A percentile compares a stretch with the other conserved stretches of the same genome.
These are phyloP conservation scores for Ceratocystis colombiana DNA, from an alignment of 2,329 filamentous ascomycete genomes.

Conservation along the genomic window DNA sequence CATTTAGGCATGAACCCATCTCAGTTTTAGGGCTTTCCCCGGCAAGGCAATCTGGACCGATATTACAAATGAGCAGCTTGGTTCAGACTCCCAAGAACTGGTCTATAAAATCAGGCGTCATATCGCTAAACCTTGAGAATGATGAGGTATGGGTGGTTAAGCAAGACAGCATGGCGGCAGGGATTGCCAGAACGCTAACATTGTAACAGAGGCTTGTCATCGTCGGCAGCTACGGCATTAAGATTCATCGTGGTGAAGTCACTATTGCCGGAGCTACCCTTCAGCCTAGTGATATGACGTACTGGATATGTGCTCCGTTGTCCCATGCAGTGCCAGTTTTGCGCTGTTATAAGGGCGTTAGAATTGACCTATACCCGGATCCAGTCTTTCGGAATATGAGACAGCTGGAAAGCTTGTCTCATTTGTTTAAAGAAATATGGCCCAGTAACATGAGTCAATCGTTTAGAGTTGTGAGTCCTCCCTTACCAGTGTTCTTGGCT, in stretches of 20 bases:
- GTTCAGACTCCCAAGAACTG: slow-evolving; percentile 17
- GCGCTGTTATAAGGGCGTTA: slow-evolving; percentile 41
- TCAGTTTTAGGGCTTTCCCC: not conserved
- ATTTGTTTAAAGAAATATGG: slow-evolving; percentile 59
- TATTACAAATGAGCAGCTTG: slow-evolving; percentile 23
- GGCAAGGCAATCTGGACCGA: slow-evolving; percentile 1
- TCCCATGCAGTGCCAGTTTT: slow-evolving; percentile 63
- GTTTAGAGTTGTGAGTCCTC: slow-evolving; percentile 42
- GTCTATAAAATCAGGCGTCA: slow-evolving; percentile 30
- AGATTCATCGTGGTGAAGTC: slow-evolving; percentile 50
- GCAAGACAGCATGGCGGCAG: not conserved
- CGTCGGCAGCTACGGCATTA: slow-evolving; percentile 58
- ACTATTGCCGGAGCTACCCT: slow-evolving; percentile 57
- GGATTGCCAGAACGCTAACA: not conserved
- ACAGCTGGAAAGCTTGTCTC: slow-evolving; percentile 50
- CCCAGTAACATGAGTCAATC: slow-evolving; percentile 37
- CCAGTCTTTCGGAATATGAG: slow-evolving; percentile 41
- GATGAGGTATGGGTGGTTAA: slow-evolving; percentile 38
- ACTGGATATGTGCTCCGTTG: slow-evolving; percentile 55
- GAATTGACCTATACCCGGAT: slow-evolving; percentile 48
- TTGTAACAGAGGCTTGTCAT: slow-evolving; percentile 47
- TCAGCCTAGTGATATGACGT: slow-evolving; percentile 36
- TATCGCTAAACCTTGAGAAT: slow-evolving; percentile 39
- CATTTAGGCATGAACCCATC: slow-evolving; percentile 7
- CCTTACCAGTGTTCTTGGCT: not conserved